Conservation (phyloP, 2,329 filamentous ascomycete species). For the Aureobasidium sp. region DNA sequence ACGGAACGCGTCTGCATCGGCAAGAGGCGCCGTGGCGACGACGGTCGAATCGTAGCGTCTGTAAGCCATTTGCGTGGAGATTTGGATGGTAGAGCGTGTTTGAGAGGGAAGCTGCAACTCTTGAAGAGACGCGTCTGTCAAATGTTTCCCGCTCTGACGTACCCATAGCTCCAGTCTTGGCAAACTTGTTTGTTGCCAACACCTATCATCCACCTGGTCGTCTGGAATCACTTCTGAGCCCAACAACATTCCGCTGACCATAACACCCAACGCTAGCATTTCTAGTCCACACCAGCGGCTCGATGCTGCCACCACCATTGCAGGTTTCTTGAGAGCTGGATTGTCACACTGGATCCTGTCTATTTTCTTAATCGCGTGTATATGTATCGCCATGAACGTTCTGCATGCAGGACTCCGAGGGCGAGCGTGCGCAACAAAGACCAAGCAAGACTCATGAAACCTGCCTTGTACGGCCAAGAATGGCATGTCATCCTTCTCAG, state of each 20-base stretch:
- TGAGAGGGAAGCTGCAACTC: neutral
- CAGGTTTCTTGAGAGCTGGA: too few relatives aligned
- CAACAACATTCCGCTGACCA: neutral
- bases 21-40: neutral
- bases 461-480: neutral
- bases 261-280: neutral
- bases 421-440: neutral
- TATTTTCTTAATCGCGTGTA: neutral
- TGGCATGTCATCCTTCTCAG: neutral
- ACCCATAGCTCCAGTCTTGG: neutral
- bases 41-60: conserved; percentile 9
- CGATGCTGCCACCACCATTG: neutral
- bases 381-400: neutral
- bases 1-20: neutral
- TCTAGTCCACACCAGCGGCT: neutral
- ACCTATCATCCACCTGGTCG: neutral
- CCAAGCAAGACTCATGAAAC: neutral
- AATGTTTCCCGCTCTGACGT: neutral
- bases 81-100: neutral
- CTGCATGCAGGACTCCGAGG: neutral
- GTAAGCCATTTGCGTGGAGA: conserved; percentile 2
- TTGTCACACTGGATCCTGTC: neutral
- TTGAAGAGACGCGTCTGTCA: neutral
- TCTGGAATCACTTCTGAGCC: neutral
- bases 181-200: neutral